Evolutionary conservation across 139 green algal species (phyloP), one percentile per base, ranked within the genome.

Genomic region (Zygnema circumcarinatum): DNA sequence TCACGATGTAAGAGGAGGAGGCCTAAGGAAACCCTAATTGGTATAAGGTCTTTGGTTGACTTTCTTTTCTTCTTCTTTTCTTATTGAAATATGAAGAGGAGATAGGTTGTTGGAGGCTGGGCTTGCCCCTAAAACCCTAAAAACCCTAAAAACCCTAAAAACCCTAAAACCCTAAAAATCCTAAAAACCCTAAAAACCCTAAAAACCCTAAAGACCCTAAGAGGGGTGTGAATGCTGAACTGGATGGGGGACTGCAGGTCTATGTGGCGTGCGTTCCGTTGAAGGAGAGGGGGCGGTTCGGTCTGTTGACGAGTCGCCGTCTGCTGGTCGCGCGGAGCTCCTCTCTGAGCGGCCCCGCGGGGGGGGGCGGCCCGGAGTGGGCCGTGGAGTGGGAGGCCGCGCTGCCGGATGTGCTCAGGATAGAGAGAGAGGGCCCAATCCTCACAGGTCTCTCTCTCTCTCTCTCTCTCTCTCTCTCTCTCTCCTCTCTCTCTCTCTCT

Each of bases 221-320:
- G n/a, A n/a, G n/a, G n/a, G n/a, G n/a, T n/a, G n/a, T n/a, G n/a
- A n/a, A n/a, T n/a, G n/a, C n/a, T n/a, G n/a, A n/a, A n/a, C n/a
- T n/a, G n/a, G n/a, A n/a, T 39, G 35, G 16, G 35, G 69, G 3
- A 25, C 16, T 39, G 69, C 16, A 78, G 69, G 69, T 78, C 35
- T 78, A 78, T 78, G 69, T 78, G 69, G 16, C 69, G 69, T 78
- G 69, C 16, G 69, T 41, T 39, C 69, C 69, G 35, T 41, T 78
- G 11, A 78, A 78, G 16, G 35, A 52, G 36, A 39, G 35, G 16
- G 69, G 69, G 16, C 16, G 16, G 3, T 78, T 78, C 16, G 69
- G 7, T 7, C 7, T 78, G 7, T 16, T 78, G 35, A 78, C 69
- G 69, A 41, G 16, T 39, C 69, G 16, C 7, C 16, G 69, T 3